Percentiles rank a stretch among this genome's conserved stretches.
Conservation (phyloP, 352 stramenopile genomes). For the Peronospora farinosa region DNA sequence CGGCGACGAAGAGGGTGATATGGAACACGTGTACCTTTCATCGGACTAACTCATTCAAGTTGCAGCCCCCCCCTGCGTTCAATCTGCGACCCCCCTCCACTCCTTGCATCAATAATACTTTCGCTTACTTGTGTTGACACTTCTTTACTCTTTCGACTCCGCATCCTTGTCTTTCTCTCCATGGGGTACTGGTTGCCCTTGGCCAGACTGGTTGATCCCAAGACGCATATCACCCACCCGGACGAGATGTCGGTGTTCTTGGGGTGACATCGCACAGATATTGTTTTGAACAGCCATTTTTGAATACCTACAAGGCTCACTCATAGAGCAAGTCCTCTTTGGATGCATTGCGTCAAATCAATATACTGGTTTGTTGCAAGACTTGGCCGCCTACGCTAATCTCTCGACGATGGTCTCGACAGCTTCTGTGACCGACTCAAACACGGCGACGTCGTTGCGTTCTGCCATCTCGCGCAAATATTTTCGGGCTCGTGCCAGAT, state of each 20-base stretch:
- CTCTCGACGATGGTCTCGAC: conserved; percentile 60
- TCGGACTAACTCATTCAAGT: conserved; percentile 34
- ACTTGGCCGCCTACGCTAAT: conserved; percentile 29
- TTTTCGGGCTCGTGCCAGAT: conserved; percentile 61
- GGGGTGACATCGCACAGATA: too few relatives aligned
- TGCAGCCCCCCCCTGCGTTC: not conserved
- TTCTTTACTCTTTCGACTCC: not conserved
- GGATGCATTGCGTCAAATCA: too few relatives aligned
- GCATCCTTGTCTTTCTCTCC: not conserved
- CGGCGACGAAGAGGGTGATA: conserved; percentile 72
- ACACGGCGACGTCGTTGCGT: conserved; percentile 71
- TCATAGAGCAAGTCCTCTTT: too few relatives aligned
- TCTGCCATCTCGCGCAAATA: conserved; percentile 86
- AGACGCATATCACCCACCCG: too few relatives aligned
- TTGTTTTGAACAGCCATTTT: too few relatives aligned
- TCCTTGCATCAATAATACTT: not conserved
- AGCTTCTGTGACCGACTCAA: conserved; percentile 52
- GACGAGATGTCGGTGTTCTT: too few relatives aligned
- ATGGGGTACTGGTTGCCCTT: not conserved
- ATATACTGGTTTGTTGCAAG: conserved; percentile 2
- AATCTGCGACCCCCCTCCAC: not conserved
- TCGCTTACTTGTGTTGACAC: not conserved
- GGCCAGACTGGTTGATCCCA: not conserved
- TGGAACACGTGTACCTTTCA: conserved; percentile 77
- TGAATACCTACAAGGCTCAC: too few relatives aligned